A percentile compares a stretch with the other conserved stretches of the same genome.
These are phyloP conservation scores for Mycena galopus DNA, from an alignment of 768 basidiomycete species.

Conservation along the genomic window DNA sequence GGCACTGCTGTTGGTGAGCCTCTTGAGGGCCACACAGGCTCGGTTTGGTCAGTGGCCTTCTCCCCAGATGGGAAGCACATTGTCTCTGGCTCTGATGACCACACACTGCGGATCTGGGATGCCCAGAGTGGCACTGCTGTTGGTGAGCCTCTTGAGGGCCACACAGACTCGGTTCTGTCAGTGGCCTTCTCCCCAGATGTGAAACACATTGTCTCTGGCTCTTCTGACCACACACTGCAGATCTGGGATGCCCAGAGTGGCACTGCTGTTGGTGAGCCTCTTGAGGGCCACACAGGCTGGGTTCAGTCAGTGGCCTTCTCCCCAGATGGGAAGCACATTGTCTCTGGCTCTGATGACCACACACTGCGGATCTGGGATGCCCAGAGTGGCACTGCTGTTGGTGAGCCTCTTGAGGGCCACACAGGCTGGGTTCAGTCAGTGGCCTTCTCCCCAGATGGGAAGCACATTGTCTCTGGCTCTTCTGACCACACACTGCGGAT, in stretches of 20 bases:
- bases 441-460: too few species aligned
- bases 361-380: conserved; percentile 14
- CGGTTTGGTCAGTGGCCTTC: background rate
- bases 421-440: too few species aligned
- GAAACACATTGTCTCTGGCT: too few species aligned
- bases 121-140: background rate
- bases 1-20: background rate
- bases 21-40: background rate
- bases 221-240: too few species aligned
- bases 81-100: background rate
- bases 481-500: background rate
- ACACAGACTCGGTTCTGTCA: background rate
- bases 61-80: too few species aligned
- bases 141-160: conserved; percentile 1
- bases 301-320: too few species aligned
- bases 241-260: too few species aligned
- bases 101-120: conserved; percentile 7
- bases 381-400: background rate
- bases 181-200: too few species aligned
- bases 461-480: background rate
- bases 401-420: conserved; percentile 5
- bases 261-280: too few species aligned
- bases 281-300: too few species aligned
- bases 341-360: background rate
- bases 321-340: too few species aligned